Evolutionary conservation across 306 rosid species (phyloP).

Genomic region (Mucuna pruriens): DNA sequence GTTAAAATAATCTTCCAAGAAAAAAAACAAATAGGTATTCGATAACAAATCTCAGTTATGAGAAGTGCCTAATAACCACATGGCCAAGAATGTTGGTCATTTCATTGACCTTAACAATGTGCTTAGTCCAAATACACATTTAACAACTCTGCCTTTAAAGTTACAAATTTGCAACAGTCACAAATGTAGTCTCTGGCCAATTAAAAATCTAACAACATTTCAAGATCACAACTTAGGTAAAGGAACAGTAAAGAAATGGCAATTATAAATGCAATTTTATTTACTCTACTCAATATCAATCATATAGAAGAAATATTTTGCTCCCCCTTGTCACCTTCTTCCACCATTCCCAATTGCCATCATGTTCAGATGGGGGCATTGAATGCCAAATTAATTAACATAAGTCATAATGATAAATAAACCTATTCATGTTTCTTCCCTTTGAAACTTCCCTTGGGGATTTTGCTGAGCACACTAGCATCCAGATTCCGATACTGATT

Average conservation of each 20-base stretch:
- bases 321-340: not conserved
- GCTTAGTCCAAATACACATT: not conserved
- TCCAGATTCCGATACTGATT: conserved; percentile 62
- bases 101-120: not conserved
- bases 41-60: too few relatives aligned
- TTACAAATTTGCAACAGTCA: not conserved
- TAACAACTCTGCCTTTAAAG: not conserved
- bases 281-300: not conserved
- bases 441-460: conserved; percentile 64
- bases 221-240: not conserved
- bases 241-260: not conserved
- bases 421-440: conserved; percentile 68
- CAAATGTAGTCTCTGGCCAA: not conserved
- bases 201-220: not conserved
- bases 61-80: not conserved
- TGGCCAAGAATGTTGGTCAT: not conserved
- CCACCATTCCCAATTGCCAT: conserved; percentile 1
- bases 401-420: not conserved
- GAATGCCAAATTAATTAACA: conserved; percentile 17
- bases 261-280: not conserved
- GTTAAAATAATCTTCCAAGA: too few relatives aligned
- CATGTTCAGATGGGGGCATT: conserved; percentile 1
- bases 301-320: not conserved
- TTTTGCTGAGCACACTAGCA: conserved; percentile 71
- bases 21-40: too few relatives aligned